Evolutionary conservation across 257 asterid genomes (phyloP).

Genomic region (Solanum arcanum): DNA sequence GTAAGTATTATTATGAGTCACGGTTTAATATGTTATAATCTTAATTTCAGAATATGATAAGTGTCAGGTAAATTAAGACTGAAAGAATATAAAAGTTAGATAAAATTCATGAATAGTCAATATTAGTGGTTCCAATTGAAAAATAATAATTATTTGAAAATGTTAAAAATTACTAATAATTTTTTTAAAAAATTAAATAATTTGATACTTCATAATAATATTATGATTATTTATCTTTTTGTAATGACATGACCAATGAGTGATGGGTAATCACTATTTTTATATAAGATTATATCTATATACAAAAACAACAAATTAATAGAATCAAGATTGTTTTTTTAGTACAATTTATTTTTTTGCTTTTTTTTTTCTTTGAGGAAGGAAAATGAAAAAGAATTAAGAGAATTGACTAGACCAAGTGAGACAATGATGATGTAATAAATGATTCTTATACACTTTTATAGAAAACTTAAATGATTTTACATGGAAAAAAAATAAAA

Average conservation of each 20-base stretch:
- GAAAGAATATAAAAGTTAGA: not conserved
- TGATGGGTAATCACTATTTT: not conserved
- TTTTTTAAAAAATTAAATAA: not conserved
- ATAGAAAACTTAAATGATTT: not conserved
- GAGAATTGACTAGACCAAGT: slow-evolving; percentile 8
- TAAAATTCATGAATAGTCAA: not conserved
- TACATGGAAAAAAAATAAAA: not conserved
- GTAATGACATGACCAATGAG: not conserved
- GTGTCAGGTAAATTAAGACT: not conserved
- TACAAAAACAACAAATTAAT: not conserved
- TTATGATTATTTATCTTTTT: not conserved
- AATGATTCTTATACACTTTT: not conserved
- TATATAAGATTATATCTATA: not conserved
- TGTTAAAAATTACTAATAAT: not conserved
- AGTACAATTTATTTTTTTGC: not conserved
- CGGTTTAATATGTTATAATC: not conserved
- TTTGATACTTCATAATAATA: not conserved
- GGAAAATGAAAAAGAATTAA: not conserved
- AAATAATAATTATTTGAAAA: not conserved
- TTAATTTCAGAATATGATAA: not conserved
- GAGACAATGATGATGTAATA: slow-evolving; percentile 13
- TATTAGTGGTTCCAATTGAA: not conserved
- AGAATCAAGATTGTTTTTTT: not conserved
- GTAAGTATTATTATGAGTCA: too few species aligned
- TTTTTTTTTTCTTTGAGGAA: not conserved